These are phyloP conservation scores for Podaxis carcinomalis DNA, from an alignment of 768 basidiomycete species.

Conservation along the genomic window DNA sequence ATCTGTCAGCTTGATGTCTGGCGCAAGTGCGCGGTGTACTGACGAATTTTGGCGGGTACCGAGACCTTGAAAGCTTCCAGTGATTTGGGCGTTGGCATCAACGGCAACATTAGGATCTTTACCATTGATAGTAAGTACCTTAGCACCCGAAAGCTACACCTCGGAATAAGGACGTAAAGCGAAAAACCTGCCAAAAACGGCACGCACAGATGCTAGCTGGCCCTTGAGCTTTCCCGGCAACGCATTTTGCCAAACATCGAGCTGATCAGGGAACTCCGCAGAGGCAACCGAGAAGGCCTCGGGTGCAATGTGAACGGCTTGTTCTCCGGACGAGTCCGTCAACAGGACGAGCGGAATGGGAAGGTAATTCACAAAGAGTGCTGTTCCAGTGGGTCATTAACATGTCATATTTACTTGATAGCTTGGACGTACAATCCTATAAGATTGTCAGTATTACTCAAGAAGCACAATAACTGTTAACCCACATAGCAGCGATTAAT, in stretches of 20 bases:
- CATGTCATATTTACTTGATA: background rate
- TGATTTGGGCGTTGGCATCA: conserved; percentile 44
- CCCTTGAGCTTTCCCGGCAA: conserved; percentile 45
- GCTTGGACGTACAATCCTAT: conserved; percentile 34
- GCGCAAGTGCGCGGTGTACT: conserved; percentile 11
- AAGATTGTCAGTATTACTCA: background rate
- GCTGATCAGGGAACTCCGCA: conserved; percentile 48
- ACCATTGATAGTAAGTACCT: conserved; percentile 50
- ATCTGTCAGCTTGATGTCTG: background rate
- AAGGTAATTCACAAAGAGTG: conserved; percentile 42
- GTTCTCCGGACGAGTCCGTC: conserved; percentile 38
- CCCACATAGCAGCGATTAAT: conserved; percentile 47
- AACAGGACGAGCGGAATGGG: conserved; percentile 46
- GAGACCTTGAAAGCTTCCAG: conserved; percentile 49
- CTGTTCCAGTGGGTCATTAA: conserved; percentile 17
- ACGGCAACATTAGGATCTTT: conserved; percentile 47
- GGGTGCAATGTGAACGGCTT: conserved; percentile 51
- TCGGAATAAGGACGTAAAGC: background rate
- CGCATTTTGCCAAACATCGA: conserved; percentile 53
- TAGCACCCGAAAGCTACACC: conserved; percentile 41
- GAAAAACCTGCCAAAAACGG: background rate
- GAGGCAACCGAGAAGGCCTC: conserved; percentile 51
- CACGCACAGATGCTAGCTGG: conserved; percentile 38
- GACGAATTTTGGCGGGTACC: conserved; percentile 47
- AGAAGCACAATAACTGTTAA: background rate